Evolutionary conservation across 371 early-diverging fungal species (phyloP).

Genomic region (Mortierella sp.): DNA sequence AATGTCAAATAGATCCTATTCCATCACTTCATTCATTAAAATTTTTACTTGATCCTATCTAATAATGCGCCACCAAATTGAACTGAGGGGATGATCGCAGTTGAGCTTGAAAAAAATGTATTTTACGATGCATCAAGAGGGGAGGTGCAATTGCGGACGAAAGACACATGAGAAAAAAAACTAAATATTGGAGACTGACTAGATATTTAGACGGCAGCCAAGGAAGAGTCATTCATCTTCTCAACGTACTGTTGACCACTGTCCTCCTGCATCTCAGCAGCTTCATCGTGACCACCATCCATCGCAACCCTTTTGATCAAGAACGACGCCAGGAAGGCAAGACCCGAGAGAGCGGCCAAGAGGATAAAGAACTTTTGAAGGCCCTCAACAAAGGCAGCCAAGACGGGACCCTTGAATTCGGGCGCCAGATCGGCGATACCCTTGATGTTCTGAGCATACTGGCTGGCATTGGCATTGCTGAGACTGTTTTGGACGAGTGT

Average conservation of each 20-base stretch:
- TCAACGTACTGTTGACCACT: background rate
- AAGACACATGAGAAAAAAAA: background rate
- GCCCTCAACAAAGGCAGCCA: conserved; percentile 69
- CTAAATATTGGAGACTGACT: too few relatives aligned
- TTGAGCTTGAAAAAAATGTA: background rate
- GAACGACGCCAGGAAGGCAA: conserved; percentile 18
- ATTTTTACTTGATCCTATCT: too few relatives aligned
- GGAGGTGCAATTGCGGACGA: background rate
- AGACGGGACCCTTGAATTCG: conserved; percentile 46
- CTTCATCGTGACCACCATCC: background rate
- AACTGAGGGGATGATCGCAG: background rate
- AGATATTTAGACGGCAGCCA: background rate
- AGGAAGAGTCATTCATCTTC: background rate
- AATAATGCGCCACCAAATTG: background rate
- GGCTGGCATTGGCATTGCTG: conserved; percentile 13
- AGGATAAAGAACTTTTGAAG: conserved; percentile 71
- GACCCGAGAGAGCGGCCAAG: conserved; percentile 54
- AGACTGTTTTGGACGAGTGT: conserved; percentile 29
- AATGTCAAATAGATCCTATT: too few relatives aligned
- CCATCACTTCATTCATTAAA: too few relatives aligned
- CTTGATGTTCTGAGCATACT: conserved; percentile 32
- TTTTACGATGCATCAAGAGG: background rate
- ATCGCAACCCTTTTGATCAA: conserved; percentile 28
- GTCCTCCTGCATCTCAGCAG: background rate
- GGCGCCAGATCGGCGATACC: conserved; percentile 21